phyloP scores from a whole-genome alignment of 495 filamentous ascomycete genomes.

The Penicillium lagena region DNA sequence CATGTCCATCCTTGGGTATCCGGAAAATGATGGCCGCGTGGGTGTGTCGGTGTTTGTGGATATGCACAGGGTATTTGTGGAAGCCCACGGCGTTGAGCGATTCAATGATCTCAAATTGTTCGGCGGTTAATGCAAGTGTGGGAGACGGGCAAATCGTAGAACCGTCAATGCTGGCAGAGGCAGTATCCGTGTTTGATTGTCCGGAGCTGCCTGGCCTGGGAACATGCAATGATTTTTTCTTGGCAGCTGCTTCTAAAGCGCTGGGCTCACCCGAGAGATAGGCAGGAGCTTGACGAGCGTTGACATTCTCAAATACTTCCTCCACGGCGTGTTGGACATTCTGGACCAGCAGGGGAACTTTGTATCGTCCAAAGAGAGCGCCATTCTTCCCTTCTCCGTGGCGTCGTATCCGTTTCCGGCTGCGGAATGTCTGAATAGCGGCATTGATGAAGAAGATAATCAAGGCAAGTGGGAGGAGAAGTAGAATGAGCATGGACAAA shows the following conservation, averaged over 20 bases:
- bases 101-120: conserved; percentile 78
- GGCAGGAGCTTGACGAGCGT: conserved; percentile 52
- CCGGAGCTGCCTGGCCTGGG: no score
- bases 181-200: background rate
- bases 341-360: conserved; percentile 68
- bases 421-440: conserved; percentile 65
- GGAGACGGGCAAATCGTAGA: conserved; percentile 25
- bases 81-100: conserved; percentile 69
- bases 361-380: conserved; percentile 58
- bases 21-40: conserved; percentile 91
- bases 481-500: conserved; percentile 50
- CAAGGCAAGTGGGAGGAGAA: conserved; percentile 64
- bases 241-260: conserved; percentile 1
- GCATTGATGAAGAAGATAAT: conserved; percentile 70
- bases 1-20: conserved; percentile 51
- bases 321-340: conserved; percentile 67
- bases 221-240: background rate
- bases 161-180: background rate
- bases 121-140: conserved; percentile 67
- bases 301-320: conserved; percentile 64
- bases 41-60: conserved; percentile 70
- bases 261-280: conserved; percentile 47
- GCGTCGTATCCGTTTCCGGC: conserved; percentile 61
- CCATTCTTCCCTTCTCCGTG: conserved; percentile 68
- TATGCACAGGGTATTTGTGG: conserved; percentile 78